A percentile compares a stretch with the other conserved stretches of the same genome.
Conservation (phyloP, 495 filamentous ascomycete genomes). For the Penicillium crystallinum region DNA sequence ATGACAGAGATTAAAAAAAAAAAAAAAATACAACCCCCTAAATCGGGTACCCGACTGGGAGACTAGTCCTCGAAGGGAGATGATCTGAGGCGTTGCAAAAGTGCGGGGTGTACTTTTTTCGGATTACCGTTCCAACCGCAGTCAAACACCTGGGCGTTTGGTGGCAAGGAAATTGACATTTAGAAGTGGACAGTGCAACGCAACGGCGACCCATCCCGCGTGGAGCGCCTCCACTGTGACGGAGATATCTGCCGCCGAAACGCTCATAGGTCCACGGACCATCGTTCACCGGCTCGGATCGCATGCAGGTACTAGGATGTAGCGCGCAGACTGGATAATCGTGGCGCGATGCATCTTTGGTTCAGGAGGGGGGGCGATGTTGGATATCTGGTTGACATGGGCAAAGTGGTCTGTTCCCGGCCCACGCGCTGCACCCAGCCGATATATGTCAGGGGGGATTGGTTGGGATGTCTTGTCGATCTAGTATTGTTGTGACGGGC, state of each 20-base stretch:
- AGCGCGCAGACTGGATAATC: constrained; percentile 14
- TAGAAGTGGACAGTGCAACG: neutral
- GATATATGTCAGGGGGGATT: constrained; percentile 13
- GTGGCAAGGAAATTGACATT: neutral
- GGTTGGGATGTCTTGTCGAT: neutral
- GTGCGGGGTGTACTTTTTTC: constrained; percentile 4
- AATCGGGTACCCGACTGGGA: neutral
- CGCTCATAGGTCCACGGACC: constrained; percentile 22
- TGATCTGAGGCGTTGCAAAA: neutral
- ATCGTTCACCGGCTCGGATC: constrained; percentile 34
- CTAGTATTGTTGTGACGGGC: neutral
- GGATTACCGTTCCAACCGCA: neutral
- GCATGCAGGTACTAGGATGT: constrained; percentile 34
- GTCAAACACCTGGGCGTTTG: too few species aligned
- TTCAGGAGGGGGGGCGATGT: too few species aligned
- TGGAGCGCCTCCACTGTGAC: constrained; percentile 9
- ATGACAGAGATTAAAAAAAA: too few species aligned
- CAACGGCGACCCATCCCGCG: constrained; percentile 14
- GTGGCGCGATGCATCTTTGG: constrained; percentile 6
- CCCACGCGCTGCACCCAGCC: constrained; percentile 20
- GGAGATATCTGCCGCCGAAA: constrained; percentile 21
- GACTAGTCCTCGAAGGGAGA: neutral
- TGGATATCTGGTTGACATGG: too few species aligned
- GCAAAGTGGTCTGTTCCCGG: neutral
- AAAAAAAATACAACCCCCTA: neutral